Percentiles rank a stretch among this genome's conserved stretches.
Conservation (phyloP, 108 stramenopile species). For the Cylindrotheca closterium region DNA sequence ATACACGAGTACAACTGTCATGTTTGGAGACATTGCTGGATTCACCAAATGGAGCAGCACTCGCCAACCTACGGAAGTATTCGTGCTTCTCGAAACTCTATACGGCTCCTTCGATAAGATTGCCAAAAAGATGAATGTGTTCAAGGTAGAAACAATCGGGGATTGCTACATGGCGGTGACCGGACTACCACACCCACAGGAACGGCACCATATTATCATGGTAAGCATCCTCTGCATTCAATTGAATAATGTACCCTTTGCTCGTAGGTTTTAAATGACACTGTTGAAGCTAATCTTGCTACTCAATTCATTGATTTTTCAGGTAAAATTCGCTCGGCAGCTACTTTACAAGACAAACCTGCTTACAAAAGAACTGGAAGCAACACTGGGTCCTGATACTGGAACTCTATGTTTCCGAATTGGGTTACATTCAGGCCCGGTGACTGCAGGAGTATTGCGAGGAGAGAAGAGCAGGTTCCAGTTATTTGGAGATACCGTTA, state of each 20-base stretch:
- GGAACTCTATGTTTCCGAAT: constrained; percentile 9
- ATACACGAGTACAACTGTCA: constrained; percentile 12
- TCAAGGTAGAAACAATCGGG: constrained; percentile 3
- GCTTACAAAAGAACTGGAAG: constrained; percentile 13
- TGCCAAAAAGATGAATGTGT: constrained; percentile 8
- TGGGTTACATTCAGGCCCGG: constrained; percentile 24
- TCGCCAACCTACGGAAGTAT: constrained; percentile 7
- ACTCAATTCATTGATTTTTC: too few species aligned
- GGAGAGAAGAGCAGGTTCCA: too few species aligned
- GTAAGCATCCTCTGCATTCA: too few species aligned
- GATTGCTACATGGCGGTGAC: constrained; percentile 20
- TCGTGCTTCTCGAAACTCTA: constrained; percentile 3
- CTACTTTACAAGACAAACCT: constrained; percentile 5
- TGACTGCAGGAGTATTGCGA: too few species aligned
- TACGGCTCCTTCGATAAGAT: neutral
- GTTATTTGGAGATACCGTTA: too few species aligned
- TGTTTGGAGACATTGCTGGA: too few species aligned
- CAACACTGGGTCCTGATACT: constrained; percentile 16
- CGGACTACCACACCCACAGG: constrained; percentile 11
- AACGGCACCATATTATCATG: constrained; percentile 11
- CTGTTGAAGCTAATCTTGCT: too few species aligned
- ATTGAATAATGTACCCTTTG: too few species aligned
- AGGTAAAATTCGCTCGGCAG: constrained; percentile 16
- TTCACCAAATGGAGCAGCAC: too few species aligned
- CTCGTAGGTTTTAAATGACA: too few species aligned